Evolutionary conservation across 257 asterid genomes (phyloP).

Genomic region (Scutellaria barbata): DNA sequence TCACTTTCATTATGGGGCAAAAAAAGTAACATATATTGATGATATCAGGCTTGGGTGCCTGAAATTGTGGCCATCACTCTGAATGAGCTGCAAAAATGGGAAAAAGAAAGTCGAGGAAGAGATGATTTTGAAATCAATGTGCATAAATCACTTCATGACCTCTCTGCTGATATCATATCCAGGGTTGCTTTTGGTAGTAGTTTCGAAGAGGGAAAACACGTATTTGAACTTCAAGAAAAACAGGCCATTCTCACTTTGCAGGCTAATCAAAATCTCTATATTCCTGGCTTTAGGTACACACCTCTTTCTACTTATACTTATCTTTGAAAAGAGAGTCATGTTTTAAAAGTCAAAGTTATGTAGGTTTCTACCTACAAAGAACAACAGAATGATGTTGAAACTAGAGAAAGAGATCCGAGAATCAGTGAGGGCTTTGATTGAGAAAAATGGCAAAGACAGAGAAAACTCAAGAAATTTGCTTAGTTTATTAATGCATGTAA

Average conservation of each 20-base stretch:
- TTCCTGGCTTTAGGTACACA: slow-evolving; percentile 61
- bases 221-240: slow-evolving; percentile 56
- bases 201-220: slow-evolving; percentile 58
- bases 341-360: too few relatives aligned
- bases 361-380: slow-evolving; percentile 51
- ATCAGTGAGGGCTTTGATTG: slow-evolving; percentile 40
- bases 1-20: too few relatives aligned
- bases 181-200: slow-evolving; percentile 65
- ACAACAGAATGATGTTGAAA: slow-evolving; percentile 44
- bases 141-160: slow-evolving; percentile 42
- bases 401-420: slow-evolving; percentile 51
- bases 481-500: background rate
- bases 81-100: slow-evolving; percentile 46
- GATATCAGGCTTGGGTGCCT: slow-evolving; percentile 48
- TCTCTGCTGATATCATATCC: slow-evolving; percentile 57
- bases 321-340: too few relatives aligned
- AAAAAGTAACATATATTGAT: background rate
- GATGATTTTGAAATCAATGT: slow-evolving; percentile 48
- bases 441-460: slow-evolving; percentile 18
- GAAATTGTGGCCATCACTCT: slow-evolving; percentile 41
- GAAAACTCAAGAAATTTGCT: slow-evolving; percentile 33
- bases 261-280: slow-evolving; percentile 52
- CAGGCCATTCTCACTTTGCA: slow-evolving; percentile 50
- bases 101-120: slow-evolving; percentile 36
- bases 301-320: too few relatives aligned